Conservation (phyloP, 208 protist species). For the Balamuthia mandrillaris region DNA sequence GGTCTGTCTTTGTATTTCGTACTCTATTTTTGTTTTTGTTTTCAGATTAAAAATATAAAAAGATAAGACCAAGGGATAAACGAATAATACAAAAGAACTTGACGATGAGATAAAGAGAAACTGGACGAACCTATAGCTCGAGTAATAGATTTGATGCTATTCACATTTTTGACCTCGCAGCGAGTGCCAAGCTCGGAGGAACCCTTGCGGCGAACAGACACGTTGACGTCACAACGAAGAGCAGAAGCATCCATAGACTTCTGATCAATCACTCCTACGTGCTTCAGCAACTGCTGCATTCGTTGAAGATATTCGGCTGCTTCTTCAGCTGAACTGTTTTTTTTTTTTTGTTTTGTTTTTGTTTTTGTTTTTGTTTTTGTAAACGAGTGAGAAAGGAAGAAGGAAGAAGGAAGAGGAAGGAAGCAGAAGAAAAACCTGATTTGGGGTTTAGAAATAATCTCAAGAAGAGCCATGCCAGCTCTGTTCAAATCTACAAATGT, state of each 20-base stretch:
- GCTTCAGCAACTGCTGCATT: conserved; percentile 57
- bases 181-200: conserved; percentile 36
- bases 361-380: neutral
- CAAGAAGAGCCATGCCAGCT: conserved; percentile 67
- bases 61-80: neutral
- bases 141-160: conserved; percentile 43
- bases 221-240: conserved; percentile 70
- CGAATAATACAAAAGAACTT: neutral
- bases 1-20: conserved; percentile 59
- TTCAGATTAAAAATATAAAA: neutral
- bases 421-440: neutral
- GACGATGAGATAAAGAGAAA: neutral
- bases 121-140: conserved; percentile 52
- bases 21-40: conserved; percentile 23
- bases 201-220: conserved; percentile 47
- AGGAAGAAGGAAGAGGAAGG: neutral
- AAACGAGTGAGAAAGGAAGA: neutral
- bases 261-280: conserved; percentile 40
- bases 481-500: conserved; percentile 70
- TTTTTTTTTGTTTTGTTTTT: neutral
- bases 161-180: conserved; percentile 73
- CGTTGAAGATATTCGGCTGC: conserved; percentile 56
- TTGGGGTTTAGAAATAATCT: conserved; percentile 67
- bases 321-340: conserved; percentile 29
- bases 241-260: conserved; percentile 65